Base-by-base conservation (phyloP, 164 flowering plant genomes). In the Vitis cinerea region DNA sequence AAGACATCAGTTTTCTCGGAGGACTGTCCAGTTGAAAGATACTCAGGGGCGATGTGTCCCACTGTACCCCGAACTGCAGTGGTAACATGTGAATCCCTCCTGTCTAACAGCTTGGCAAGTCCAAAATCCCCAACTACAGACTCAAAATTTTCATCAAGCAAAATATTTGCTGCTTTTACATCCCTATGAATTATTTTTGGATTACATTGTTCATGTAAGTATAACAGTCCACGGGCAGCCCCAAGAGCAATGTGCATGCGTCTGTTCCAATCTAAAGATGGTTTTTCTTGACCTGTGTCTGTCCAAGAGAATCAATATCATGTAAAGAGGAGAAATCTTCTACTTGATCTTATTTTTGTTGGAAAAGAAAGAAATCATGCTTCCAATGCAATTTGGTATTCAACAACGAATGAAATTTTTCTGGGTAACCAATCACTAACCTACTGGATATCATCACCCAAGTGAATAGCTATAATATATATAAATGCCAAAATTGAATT, bases 51-150 rank as follows among this genome's bases (percentile, higher is more conserved):
- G 67, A 96, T 96, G 76, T 96, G 99, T 29, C 99, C 99, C 4
- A 92, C 78, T 23, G 98, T 96, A 13, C 98, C 99, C 23, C 99
- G 85, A 16, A 96, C 99, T 23, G 98, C 99, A 68, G 99, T 95
- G 14, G 99, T 93, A 65, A 95, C 97, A 77, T 95, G 99, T 66
- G 99, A 91, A 71, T 91, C 98, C 67, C 91, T 79, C 31, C 69
- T 71, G 77, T 96, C 97, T 71, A 93, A 74, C 59, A 96, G 82
- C 81, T 93, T 96, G 5, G 98, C 99, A 52, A 96, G 88, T 14
- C 99, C 99, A 67, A 96, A 96, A 83, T 96, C 99, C 52, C 97
- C 99, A 50, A 96, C 98, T 31, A 96, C 88, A 8, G 94, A 98
- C 82, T 93, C 99, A 80, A 91, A 93, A 67, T 83, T 84, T 79